phyloP scores from a whole-genome alignment of 352 stramenopile species.

The Pythium aquatile region DNA sequence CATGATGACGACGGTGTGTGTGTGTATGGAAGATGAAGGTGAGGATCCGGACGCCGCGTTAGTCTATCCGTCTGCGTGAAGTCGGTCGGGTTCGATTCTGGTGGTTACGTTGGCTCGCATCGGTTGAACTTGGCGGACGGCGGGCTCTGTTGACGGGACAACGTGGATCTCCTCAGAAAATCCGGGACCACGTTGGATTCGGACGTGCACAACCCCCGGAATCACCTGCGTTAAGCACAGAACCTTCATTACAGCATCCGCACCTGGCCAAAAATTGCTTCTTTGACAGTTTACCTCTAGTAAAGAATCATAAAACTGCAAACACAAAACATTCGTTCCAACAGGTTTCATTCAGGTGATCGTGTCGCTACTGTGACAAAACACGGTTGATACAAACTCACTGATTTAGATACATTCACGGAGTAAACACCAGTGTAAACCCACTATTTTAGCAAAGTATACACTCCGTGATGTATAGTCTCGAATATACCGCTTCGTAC shows the following conservation, averaged over 20 bases:
- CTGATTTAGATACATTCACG: neutral
- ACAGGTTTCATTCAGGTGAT: constrained; percentile 1
- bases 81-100: constrained; percentile 11
- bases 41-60: neutral
- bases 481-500: neutral
- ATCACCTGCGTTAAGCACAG: constrained; percentile 5
- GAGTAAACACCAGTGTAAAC: neutral
- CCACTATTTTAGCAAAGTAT: neutral
- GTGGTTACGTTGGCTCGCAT: constrained; percentile 10
- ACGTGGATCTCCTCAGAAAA: constrained; percentile 5
- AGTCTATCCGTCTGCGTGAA: neutral
- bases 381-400: neutral
- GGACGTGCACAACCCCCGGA: constrained; percentile 21
- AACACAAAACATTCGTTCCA: neutral
- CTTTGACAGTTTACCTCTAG: neutral
- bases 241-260: neutral
- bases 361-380: neutral
- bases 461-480: neutral
- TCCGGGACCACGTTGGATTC: constrained; percentile 10
- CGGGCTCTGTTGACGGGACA: constrained; percentile 11
- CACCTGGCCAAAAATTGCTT: neutral
- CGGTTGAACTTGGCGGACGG: constrained; percentile 18
- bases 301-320: neutral
- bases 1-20: neutral
- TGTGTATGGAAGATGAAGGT: constrained; percentile 2